Evolutionary conservation across 345 rosid genomes (phyloP).

Genomic region (Aurinia saxatilis): DNA sequence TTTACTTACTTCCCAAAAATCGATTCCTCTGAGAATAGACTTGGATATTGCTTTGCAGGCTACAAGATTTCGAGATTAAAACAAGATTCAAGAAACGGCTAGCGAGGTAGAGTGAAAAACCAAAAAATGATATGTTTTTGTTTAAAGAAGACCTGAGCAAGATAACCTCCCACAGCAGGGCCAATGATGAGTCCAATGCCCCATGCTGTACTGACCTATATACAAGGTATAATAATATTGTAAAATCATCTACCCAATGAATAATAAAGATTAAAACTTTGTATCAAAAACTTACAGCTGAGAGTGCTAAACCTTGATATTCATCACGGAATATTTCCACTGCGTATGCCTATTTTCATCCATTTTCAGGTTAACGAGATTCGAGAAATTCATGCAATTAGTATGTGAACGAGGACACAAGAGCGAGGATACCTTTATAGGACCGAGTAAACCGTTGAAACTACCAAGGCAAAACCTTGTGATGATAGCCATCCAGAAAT

Average conservation of each 20-base stretch:
- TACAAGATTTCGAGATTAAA: slow-evolving; percentile 17
- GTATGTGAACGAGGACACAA: not conserved
- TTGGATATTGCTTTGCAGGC: slow-evolving; percentile 88
- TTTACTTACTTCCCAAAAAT: slow-evolving; percentile 62
- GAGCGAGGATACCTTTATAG: slow-evolving; percentile 51
- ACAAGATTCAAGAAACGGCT: slow-evolving; percentile 3
- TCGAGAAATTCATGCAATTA: not conserved
- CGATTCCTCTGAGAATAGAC: slow-evolving; percentile 54
- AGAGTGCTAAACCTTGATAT: slow-evolving; percentile 73
- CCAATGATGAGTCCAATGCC: slow-evolving; percentile 94
- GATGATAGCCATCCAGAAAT: slow-evolving; percentile 88
- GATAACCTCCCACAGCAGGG: slow-evolving; percentile 90
- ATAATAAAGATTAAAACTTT: not conserved
- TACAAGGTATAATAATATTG: slow-evolving; percentile 6
- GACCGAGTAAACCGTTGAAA: slow-evolving; percentile 86
- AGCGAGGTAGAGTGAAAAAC: not conserved
- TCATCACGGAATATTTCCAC: slow-evolving; percentile 65
- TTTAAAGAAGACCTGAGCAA: slow-evolving; percentile 65
- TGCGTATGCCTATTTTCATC: slow-evolving; percentile 64
- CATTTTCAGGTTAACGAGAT: not conserved
- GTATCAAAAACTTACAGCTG: slow-evolving; percentile 51
- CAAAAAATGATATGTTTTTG: not conserved
- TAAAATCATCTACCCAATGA: not conserved
- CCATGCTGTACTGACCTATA: slow-evolving; percentile 88
- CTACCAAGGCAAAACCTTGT: slow-evolving; percentile 87